Percentiles rank a stretch among this genome's conserved stretches.
Conservation (phyloP, 1,284 basidiomycete species). For the Trichosporon sp. region DNA sequence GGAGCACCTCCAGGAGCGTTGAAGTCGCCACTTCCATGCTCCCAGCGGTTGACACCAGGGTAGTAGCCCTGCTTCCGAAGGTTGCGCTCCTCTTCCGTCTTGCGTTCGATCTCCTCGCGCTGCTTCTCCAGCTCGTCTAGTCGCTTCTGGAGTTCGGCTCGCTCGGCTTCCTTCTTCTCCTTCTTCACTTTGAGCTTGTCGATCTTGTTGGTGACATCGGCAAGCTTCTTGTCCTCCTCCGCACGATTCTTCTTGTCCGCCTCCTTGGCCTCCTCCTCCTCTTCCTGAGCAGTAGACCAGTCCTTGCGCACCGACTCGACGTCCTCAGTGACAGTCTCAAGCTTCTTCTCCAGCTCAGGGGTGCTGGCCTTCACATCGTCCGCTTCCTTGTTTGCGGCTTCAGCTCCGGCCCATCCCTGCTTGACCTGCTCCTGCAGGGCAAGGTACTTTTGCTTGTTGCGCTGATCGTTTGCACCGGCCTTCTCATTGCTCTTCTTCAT, state of each 20-base stretch:
- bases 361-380: constrained; percentile 43
- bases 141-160: constrained; percentile 46
- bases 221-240: constrained; percentile 53
- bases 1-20: constrained; percentile 19
- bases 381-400: constrained; percentile 49
- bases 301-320: constrained; percentile 42
- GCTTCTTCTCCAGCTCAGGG: constrained; percentile 41
- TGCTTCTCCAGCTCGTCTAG: constrained; percentile 51
- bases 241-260: constrained; percentile 43
- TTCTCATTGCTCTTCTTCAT: constrained; percentile 55
- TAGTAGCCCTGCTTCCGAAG: constrained; percentile 33
- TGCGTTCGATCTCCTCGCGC: constrained; percentile 46
- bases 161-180: constrained; percentile 53
- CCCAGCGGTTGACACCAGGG: constrained; percentile 22
- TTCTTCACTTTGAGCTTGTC: constrained; percentile 70
- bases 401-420: constrained; percentile 54
- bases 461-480: constrained; percentile 51
- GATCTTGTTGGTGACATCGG: constrained; percentile 64
- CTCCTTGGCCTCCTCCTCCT: constrained; percentile 49
- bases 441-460: constrained; percentile 55
- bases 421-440: constrained; percentile 57
- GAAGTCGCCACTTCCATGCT: not conserved
- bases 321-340: constrained; percentile 38
- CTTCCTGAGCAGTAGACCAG: constrained; percentile 41
- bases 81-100: constrained; percentile 43